Conservation (phyloP, 345 rosid genomes). For the Corymbia maculata region DNA sequence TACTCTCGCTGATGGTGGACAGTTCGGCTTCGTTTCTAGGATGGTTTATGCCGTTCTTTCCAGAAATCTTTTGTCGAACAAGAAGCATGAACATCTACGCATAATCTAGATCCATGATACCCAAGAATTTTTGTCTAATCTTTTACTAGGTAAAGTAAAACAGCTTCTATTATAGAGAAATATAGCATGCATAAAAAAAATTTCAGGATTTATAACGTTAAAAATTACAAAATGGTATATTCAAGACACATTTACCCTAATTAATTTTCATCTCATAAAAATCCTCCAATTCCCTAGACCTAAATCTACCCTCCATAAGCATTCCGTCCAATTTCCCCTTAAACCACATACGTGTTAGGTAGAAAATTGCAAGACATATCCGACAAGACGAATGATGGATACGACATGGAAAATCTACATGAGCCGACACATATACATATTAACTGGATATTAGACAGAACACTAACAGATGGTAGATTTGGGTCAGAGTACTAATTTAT, state of each 20-base stretch:
- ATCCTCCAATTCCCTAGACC: neutral
- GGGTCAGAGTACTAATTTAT: neutral
- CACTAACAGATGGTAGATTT: neutral
- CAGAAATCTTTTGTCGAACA: neutral
- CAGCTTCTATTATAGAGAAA: neutral
- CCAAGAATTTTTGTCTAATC: neutral
- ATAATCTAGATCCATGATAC: neutral
- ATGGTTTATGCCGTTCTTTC: neutral
- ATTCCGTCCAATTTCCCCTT: neutral
- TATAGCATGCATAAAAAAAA: neutral
- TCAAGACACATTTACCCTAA: rapidly evolving
- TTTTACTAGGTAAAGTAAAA: neutral
- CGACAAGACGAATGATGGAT: rapidly evolving
- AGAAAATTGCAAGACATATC: neutral
- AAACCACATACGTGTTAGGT: neutral
- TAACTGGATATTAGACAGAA: rapidly evolving
- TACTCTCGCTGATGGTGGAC: neutral
- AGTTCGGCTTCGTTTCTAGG: neutral
- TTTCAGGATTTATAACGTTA: neutral
- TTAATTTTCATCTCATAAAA: neutral
- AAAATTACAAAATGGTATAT: neutral
- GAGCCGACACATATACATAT: neutral
- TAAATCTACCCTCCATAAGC: neutral
- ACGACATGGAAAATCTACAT: neutral
- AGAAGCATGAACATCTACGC: neutral